Base-by-base conservation (phyloP, 1,139 yeast species). In the Saccharomyces hybrid region DNA sequence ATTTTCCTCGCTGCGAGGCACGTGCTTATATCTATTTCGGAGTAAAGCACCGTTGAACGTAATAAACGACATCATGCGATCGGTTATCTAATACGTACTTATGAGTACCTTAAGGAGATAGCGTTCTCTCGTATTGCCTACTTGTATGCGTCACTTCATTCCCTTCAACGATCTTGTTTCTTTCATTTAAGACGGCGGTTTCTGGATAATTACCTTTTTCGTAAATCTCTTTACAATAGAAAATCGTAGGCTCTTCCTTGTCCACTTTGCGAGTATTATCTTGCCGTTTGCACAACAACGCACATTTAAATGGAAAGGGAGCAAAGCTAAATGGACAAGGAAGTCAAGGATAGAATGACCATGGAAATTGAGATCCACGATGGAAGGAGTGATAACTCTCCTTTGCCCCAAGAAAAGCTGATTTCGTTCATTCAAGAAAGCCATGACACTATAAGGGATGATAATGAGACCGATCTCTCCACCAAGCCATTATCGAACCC, bases 331-430 rank as follows among this genome's bases (percentile, higher is more conserved):
- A 9, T 11, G 7, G 11, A 5, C 13, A 20, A 16, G 9, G n/a
- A 20, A 38, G 8, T 1, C 23, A 38, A 20, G n/a, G 11, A 38
- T 1, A 16, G 11, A 5, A 38, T 38, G 26, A 38, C 3, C n/a
- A 5, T 11, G 3, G 4, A 38, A 13, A 16, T 38, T 16, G 51
- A 56, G 44, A 49, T 56, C 5, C 47, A 52, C 13, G 57, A 56
- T 46, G 55, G 51, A 16, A 58, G 54, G 51, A 51, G 54, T 16
- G 54, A 54, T 5, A 59, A 58, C 47, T 50, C 59, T 13, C 64
- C 64, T 11, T 23, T 61, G 1, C 52, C 58, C 14, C 44, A 51
- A 46, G 53, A 53, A 14, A 60, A 56, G 42, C 48, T 60, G 26
- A 46, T 56, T 23, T 58, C 52, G 7, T 26, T 59, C 44, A 57